Conservation (phyloP, 1,284 basidiomycete species). For the Cerrena zonata region DNA sequence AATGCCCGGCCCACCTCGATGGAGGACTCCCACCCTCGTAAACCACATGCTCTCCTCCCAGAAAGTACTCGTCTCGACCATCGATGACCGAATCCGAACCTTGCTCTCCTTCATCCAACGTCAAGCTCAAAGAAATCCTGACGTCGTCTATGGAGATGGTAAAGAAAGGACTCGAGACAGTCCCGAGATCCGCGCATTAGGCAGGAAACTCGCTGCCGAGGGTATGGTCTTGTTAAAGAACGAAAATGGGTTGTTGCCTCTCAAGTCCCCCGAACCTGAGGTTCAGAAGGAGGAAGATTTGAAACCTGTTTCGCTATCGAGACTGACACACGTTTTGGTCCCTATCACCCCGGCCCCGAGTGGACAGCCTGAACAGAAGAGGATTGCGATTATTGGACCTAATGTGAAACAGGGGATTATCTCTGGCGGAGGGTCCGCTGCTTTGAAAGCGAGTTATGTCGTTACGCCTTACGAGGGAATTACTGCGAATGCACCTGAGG, state of each 20-base stretch:
- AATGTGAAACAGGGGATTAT: slow-evolving; percentile 42
- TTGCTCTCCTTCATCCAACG: slow-evolving; percentile 56
- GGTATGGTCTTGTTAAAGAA: slow-evolving; percentile 72
- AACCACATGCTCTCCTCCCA: slow-evolving; percentile 51
- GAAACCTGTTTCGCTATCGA: neutral
- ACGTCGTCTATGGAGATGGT: slow-evolving; percentile 62
- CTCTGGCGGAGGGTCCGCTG: slow-evolving; percentile 47
- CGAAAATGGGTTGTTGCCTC: slow-evolving; percentile 40
- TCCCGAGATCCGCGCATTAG: slow-evolving; percentile 48
- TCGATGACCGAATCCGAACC: slow-evolving; percentile 52
- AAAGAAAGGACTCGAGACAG: slow-evolving; percentile 54
- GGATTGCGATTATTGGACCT: slow-evolving; percentile 41
- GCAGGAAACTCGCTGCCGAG: slow-evolving; percentile 54
- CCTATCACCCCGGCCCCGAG: neutral
- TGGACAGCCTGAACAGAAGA: slow-evolving; percentile 22
- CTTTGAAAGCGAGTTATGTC: slow-evolving; percentile 41
- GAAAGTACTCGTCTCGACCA: slow-evolving; percentile 46
- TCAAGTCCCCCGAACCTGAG: slow-evolving; percentile 21
- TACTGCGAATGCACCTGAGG: slow-evolving; percentile 39
- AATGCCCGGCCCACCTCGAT: slow-evolving; percentile 64
- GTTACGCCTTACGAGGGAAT: slow-evolving; percentile 56
- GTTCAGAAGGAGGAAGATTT: neutral
- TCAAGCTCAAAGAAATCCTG: slow-evolving; percentile 51
- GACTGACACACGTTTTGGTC: neutral
- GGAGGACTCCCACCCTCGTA: slow-evolving; percentile 53